Evolutionary conservation across 2,329 filamentous ascomycete species (phyloP).

Genomic region (Colletotrichum magnum): DNA sequence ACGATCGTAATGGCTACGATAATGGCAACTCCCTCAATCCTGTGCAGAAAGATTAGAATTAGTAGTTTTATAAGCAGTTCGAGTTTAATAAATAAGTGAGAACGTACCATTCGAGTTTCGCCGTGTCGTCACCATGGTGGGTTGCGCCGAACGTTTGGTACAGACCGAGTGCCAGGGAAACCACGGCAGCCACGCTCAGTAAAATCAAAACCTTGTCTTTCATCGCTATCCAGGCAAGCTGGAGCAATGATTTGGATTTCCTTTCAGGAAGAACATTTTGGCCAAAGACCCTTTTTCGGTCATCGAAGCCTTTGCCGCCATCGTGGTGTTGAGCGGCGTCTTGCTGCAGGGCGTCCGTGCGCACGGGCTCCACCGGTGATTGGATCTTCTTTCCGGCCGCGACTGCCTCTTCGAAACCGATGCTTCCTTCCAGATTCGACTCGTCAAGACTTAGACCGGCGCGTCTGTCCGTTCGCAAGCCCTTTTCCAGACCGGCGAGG

Average conservation of each 20-base stretch:
- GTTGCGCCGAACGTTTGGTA: constrained; percentile 78
- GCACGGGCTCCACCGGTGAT: constrained; percentile 42
- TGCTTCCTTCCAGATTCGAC: constrained; percentile 55
- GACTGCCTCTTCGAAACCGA: constrained; percentile 66
- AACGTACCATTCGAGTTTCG: too few species aligned
- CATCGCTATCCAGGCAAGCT: constrained; percentile 84
- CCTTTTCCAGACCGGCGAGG: constrained; percentile 64
- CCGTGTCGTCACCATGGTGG: constrained; percentile 57
- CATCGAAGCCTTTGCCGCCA: constrained; percentile 50
- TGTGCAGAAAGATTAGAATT: too few species aligned
- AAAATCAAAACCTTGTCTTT: constrained; percentile 86
- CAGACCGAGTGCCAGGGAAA: constrained; percentile 81
- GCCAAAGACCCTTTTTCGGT: constrained; percentile 71
- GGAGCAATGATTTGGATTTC: constrained; percentile 78
- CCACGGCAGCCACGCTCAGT: constrained; percentile 77
- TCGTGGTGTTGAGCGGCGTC: constrained; percentile 22
- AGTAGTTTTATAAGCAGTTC: too few species aligned
- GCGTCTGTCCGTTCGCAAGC: constrained; percentile 63
- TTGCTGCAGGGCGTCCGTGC: constrained; percentile 42
- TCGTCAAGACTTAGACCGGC: constrained; percentile 67
- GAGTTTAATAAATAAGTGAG: too few species aligned
- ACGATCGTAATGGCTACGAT: constrained; percentile 84
- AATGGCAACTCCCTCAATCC: constrained; percentile 79
- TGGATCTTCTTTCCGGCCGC: constrained; percentile 52
- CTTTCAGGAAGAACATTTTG: constrained; percentile 76